phyloP scores from a whole-genome alignment of 768 basidiomycete species.

The Filobasidium floriforme region DNA sequence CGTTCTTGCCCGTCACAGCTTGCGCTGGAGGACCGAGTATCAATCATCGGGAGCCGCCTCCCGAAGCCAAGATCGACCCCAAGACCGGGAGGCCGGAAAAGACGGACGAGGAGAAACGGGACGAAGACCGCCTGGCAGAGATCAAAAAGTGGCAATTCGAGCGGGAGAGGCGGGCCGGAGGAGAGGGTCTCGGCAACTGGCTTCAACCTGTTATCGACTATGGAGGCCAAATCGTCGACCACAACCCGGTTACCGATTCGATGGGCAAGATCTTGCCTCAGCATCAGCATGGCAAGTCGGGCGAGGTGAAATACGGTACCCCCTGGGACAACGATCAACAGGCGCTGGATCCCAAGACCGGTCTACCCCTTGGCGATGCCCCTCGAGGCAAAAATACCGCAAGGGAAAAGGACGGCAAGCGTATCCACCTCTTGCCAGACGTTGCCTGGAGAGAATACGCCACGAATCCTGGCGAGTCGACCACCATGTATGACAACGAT shows the following conservation, averaged over 20 bases:
- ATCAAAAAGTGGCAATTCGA: conserved; percentile 8
- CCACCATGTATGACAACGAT: neutral
- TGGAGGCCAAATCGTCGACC: conserved; percentile 12
- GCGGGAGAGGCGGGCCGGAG: neutral
- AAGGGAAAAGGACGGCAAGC: conserved; percentile 7
- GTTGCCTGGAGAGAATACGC: conserved; percentile 8
- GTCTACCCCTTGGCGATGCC: neutral
- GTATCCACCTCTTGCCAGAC: conserved; percentile 12
- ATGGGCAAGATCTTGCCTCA: conserved; percentile 5
- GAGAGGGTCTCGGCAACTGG: conserved; percentile 17
- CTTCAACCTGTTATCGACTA: conserved; percentile 12
- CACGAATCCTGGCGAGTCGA: neutral
- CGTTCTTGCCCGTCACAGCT: conserved; percentile 11
- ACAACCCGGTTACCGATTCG: conserved; percentile 18
- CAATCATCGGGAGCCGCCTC: neutral
- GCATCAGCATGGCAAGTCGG: conserved; percentile 5
- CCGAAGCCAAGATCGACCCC: conserved; percentile 8
- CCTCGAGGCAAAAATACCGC: neutral
- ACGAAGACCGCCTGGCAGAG: neutral
- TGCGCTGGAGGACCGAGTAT: conserved; percentile 9
- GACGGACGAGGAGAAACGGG: conserved; percentile 11
- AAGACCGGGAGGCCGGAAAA: conserved; percentile 6
- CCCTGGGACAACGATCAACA: conserved; percentile 13
- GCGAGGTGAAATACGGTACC: neutral
- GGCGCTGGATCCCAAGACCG: neutral